Percentiles rank a stretch among this genome's conserved stretches.
phyloP scores from a whole-genome alignment of 441 rosid genomes.

The Cnidoscolus chayamansa region DNA sequence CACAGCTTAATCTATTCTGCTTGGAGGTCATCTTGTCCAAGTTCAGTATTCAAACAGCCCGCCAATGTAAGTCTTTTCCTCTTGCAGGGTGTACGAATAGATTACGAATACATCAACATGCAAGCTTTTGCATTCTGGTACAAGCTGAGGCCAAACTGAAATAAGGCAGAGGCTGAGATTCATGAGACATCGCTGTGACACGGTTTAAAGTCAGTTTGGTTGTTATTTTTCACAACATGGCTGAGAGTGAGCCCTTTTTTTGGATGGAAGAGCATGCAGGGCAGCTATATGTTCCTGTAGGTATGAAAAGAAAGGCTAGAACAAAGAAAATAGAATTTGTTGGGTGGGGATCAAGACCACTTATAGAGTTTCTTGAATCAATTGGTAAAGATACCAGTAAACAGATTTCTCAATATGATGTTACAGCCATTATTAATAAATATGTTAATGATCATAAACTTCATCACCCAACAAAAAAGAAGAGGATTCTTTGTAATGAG shows the following conservation, averaged over 20 bases:
- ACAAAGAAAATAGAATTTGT: constrained; percentile 42
- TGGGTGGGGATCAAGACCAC: constrained; percentile 55
- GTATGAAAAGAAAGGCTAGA: constrained; percentile 47
- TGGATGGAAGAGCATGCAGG: constrained; percentile 53
- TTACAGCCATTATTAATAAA: constrained; percentile 31
- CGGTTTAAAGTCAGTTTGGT: neutral
- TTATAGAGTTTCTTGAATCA: constrained; percentile 41
- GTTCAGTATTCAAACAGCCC: neutral
- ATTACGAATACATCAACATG: neutral
- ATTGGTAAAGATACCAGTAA: constrained; percentile 37
- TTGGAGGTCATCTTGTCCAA: neutral
- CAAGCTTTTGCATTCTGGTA: neutral
- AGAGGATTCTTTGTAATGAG: constrained; percentile 47
- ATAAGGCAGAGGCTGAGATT: neutral
- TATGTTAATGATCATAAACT: constrained; percentile 44
- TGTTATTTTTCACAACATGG: constrained; percentile 1
- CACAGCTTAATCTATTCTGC: neutral
- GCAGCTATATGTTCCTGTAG: constrained; percentile 11
- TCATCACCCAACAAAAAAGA: constrained; percentile 41
- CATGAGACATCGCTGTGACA: neutral
- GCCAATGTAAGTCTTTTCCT: neutral
- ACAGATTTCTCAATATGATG: constrained; percentile 38
- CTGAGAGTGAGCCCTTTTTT: constrained; percentile 19
- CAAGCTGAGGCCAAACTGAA: neutral
- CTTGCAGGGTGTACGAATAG: constrained; percentile 2